Evolutionary conservation across 2,329 filamentous ascomycete species (phyloP), one percentile per base, ranked within the genome.

Genomic region (Cadophora luteo-olivacea): DNA sequence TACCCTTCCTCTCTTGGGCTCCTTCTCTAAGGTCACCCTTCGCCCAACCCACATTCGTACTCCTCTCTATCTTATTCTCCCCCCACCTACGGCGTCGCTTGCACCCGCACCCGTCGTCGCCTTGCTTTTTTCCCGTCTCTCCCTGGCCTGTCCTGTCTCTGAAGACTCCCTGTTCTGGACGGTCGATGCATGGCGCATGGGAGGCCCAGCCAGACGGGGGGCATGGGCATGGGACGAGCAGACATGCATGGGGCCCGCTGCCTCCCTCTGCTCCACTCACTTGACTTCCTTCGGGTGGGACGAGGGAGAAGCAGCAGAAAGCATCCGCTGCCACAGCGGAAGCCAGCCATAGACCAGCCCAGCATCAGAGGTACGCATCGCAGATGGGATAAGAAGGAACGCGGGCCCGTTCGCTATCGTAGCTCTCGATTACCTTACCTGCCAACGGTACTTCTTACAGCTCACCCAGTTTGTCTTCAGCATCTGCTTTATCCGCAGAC

Each of bases 191-290:
- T 63, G 62, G 65, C 48, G 67, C 67, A 71, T 69, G 67, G 64
- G 65, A 62, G 36, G 54, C 48, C 58, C 36, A 61, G 63, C 63
- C 63, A 66, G 58, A 61, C 38, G 58, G 45, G 38, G 55, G 62
- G 62, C 48, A 61, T 48, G 57, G 67, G 54, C 67, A 62, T 67
- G 65, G 49, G 58, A 45, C 48, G 22, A 55, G 33, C 9, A 41
- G 19, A 36, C 24, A 61, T 61, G 58, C 24, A 61, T 61, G 58
- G 58, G 58, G 58, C 22, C 22, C n/a, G n/a, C 57, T 54, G 9
- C 41, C 57, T 49, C 22, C 45, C 45, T n/a, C 60, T 48, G 92
- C 48, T 96, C 92, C 58, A 60, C 41, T 61, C 58, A 61, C 58
- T 61, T 68, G 62, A 60, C 63, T 61, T 45, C 24, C 33, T 66